Percentiles rank a stretch among this genome's conserved stretches.
phyloP scores from a whole-genome alignment of 129 eudicot species.

The Smallanthus sonchifolius region DNA sequence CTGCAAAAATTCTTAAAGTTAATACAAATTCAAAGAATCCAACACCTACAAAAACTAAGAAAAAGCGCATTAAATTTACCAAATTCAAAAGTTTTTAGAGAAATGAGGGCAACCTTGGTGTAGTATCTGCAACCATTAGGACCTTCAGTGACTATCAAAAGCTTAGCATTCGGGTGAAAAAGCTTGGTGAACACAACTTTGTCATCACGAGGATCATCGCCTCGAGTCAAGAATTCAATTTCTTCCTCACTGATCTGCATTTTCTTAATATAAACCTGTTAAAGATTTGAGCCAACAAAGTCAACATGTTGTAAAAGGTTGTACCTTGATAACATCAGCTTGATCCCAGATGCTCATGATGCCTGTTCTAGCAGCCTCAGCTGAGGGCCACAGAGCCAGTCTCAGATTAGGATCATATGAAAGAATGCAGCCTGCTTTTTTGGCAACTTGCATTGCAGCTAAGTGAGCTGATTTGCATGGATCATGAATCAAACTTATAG shows the following conservation, averaged over 20 bases:
- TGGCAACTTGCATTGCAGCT: constrained; percentile 48
- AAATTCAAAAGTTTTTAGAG: neutral
- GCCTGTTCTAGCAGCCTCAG: constrained; percentile 45
- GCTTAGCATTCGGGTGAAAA: constrained; percentile 41
- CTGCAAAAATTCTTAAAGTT: constrained; percentile 18
- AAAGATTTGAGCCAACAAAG: neutral
- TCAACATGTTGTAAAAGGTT: neutral
- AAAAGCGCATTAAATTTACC: neutral
- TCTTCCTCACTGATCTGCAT: constrained; percentile 49
- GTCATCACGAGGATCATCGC: constrained; percentile 43
- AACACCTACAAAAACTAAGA: neutral
- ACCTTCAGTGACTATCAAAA: constrained; percentile 51
- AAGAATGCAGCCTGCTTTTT: constrained; percentile 46
- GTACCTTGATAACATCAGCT: constrained; percentile 50
- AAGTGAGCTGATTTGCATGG: constrained; percentile 55
- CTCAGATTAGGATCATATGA: constrained; percentile 55
- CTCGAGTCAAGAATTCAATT: constrained; percentile 43
- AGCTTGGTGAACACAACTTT: constrained; percentile 36
- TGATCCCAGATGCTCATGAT: constrained; percentile 55
- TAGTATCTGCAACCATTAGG: constrained; percentile 49
- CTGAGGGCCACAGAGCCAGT: constrained; percentile 49
- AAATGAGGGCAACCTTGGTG: constrained; percentile 39
- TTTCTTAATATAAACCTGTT: constrained; percentile 6
- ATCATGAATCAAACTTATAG: constrained; percentile 47
- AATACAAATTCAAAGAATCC: neutral